A percentile compares a stretch with the other conserved stretches of the same genome.
These are phyloP conservation scores for Trametopsis cervina DNA, from an alignment of 768 basidiomycete genomes.

Conservation along the genomic window DNA sequence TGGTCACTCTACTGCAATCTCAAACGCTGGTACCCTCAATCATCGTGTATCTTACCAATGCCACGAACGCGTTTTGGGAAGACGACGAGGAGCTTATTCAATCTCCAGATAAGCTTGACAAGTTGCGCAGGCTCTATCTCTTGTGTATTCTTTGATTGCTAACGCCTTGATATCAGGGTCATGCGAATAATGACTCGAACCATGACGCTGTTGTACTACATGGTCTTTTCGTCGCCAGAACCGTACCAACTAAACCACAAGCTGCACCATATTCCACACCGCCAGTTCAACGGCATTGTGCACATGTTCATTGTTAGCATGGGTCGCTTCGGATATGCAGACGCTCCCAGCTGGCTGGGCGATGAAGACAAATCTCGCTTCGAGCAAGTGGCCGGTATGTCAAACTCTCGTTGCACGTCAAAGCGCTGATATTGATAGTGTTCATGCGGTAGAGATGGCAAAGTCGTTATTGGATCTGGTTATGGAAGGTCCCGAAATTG, in stretches of 20 bases:
- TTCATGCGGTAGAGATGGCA: conserved; percentile 19
- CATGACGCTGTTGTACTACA: conserved; percentile 53
- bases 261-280: conserved; percentile 46
- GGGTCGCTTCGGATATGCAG: conserved; percentile 64
- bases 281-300: conserved; percentile 52
- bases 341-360: conserved; percentile 19
- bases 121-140: too few species aligned
- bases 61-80: conserved; percentile 60
- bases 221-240: conserved; percentile 44
- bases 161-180: conserved; percentile 29
- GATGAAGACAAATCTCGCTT: conserved; percentile 13
- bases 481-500: conserved; percentile 25
- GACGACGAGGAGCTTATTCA: conserved; percentile 40
- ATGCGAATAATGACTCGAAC: conserved; percentile 46
- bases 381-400: conserved; percentile 21
- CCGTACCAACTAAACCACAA: conserved; percentile 48
- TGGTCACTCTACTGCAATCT: conserved; percentile 37
- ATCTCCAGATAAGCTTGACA: conserved; percentile 23
- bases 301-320: conserved; percentile 75
- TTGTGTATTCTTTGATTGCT: not conserved
- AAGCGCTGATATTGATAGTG: not conserved
- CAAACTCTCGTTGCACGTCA: too few species aligned
- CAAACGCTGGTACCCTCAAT: conserved; percentile 58
- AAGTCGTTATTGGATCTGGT: conserved; percentile 24
- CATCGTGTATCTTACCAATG: conserved; percentile 44